These are phyloP conservation scores for Raffaelea arxii DNA, from an alignment of 2,329 filamentous ascomycete genomes.

Conservation along the genomic window DNA sequence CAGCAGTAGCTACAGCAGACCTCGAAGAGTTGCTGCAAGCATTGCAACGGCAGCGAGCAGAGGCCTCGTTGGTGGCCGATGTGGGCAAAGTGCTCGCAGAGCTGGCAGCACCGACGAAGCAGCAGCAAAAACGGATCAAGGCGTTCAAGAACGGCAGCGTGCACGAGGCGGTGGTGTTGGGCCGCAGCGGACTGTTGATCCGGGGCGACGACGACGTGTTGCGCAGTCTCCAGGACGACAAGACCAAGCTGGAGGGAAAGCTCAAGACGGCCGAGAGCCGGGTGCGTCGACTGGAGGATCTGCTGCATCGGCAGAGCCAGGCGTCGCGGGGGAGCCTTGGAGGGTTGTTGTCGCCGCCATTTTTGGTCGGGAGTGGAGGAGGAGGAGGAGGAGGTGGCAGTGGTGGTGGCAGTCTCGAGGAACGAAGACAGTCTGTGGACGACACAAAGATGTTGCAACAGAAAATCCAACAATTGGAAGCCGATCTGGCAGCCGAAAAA, in stretches of 20 bases:
- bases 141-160: conserved; percentile 96
- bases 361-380: conserved; percentile 29
- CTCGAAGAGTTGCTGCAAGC: conserved; percentile 62
- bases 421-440: neutral
- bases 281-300: conserved; percentile 80
- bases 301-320: conserved; percentile 74
- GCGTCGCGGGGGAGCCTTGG: conserved; percentile 42
- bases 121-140: conserved; percentile 77
- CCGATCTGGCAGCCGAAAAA: conserved; percentile 65
- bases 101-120: conserved; percentile 70
- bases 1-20: conserved; percentile 63
- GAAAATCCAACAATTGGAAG: conserved; percentile 57
- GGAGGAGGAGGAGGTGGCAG: conserved; percentile 38
- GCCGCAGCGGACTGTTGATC: conserved; percentile 75
- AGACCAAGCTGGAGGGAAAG: conserved; percentile 61
- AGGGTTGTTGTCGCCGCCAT: conserved; percentile 43
- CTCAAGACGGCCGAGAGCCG: conserved; percentile 80
- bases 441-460: conserved; percentile 20
- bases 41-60: conserved; percentile 55
- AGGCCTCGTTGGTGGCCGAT: conserved; percentile 58
- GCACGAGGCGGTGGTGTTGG: conserved; percentile 75
- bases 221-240: conserved; percentile 72
- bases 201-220: conserved; percentile 80
- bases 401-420: conserved; percentile 25
- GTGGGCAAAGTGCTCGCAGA: conserved; percentile 69